Evolutionary conservation across 2,329 filamentous ascomycete genomes (phyloP).

Genomic region (Capronia epimyces): DNA sequence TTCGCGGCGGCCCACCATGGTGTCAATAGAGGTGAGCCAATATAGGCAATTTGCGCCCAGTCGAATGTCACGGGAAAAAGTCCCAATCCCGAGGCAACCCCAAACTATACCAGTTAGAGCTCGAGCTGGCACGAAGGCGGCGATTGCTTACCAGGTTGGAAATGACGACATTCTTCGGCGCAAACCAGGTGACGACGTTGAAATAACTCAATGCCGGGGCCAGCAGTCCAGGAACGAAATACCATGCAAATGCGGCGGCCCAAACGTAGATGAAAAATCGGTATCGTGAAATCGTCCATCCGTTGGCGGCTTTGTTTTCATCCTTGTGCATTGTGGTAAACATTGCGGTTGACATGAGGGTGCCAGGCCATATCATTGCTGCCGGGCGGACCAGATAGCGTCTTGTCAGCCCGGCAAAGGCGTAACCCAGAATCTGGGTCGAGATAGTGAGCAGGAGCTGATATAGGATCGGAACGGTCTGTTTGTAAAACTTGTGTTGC

Average conservation of each 20-base stretch:
- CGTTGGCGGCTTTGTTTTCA: slow-evolving; percentile 73
- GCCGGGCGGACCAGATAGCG: slow-evolving; percentile 77
- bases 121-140: too few species aligned
- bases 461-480: slow-evolving; percentile 69
- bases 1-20: slow-evolving; percentile 85
- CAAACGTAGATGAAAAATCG: slow-evolving; percentile 77
- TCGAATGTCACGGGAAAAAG: slow-evolving; percentile 84
- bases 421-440: slow-evolving; percentile 80
- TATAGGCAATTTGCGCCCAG: slow-evolving; percentile 84
- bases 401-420: slow-evolving; percentile 75
- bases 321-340: slow-evolving; percentile 80
- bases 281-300: slow-evolving; percentile 77
- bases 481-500: slow-evolving; percentile 82
- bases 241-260: slow-evolving; percentile 67
- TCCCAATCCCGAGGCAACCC: slow-evolving; percentile 75
- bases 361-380: slow-evolving; percentile 88
- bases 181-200: slow-evolving; percentile 83
- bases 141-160: slow-evolving; percentile 56
- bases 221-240: slow-evolving; percentile 76
- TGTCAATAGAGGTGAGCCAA: slow-evolving; percentile 75
- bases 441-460: slow-evolving; percentile 78
- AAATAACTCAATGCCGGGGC: slow-evolving; percentile 85
- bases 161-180: slow-evolving; percentile 76
- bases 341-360: slow-evolving; percentile 82
- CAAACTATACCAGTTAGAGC: slow-evolving; percentile 48